phyloP scores from a whole-genome alignment of 2,329 filamentous ascomycete species.

The Colletotrichum sublineola region DNA sequence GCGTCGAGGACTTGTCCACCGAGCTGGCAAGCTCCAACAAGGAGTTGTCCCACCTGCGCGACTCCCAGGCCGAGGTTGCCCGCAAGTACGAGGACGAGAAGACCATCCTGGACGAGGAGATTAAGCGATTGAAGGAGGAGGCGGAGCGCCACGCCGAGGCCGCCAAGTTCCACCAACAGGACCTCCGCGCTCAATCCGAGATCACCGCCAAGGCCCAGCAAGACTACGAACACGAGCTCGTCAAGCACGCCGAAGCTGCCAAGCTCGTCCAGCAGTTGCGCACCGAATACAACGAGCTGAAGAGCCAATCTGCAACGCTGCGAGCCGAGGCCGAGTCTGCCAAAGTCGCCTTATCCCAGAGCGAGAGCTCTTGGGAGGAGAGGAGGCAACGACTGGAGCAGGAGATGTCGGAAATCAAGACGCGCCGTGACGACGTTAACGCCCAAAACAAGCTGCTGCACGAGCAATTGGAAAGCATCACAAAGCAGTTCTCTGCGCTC shows the following conservation, averaged over 20 bases:
- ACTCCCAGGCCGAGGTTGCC: slow-evolving; percentile 81
- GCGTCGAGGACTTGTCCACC: slow-evolving; percentile 83
- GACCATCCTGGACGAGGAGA: slow-evolving; percentile 80
- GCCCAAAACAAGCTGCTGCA: slow-evolving; percentile 93
- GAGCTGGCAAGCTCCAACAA: slow-evolving; percentile 86
- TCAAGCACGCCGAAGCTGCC: slow-evolving; percentile 96
- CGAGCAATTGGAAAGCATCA: slow-evolving; percentile 87
- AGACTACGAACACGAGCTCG: slow-evolving; percentile 93
- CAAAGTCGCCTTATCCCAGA: slow-evolving; percentile 82
- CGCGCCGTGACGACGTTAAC: slow-evolving; percentile 84
- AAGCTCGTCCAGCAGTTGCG: slow-evolving; percentile 85
- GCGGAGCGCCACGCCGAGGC: slow-evolving; percentile 84
- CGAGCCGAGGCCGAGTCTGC: slow-evolving; percentile 88
- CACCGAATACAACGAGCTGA: slow-evolving; percentile 83
- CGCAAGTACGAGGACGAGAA: slow-evolving; percentile 86
- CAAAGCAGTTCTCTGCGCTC: slow-evolving; percentile 81
- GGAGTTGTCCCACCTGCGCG: slow-evolving; percentile 84
- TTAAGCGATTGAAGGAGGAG: slow-evolving; percentile 85
- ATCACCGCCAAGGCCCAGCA: slow-evolving; percentile 95
- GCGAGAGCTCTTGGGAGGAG: slow-evolving; percentile 89
- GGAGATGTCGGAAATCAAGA: slow-evolving; percentile 83
- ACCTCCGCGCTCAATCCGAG: slow-evolving; percentile 91
- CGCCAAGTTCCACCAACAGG: slow-evolving; percentile 87
- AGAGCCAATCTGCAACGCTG: slow-evolving; percentile 80
- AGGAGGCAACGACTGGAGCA: slow-evolving; percentile 84